These are phyloP conservation scores for Citrus glauca DNA, from an alignment of 345 rosid species.

Conservation along the genomic window DNA sequence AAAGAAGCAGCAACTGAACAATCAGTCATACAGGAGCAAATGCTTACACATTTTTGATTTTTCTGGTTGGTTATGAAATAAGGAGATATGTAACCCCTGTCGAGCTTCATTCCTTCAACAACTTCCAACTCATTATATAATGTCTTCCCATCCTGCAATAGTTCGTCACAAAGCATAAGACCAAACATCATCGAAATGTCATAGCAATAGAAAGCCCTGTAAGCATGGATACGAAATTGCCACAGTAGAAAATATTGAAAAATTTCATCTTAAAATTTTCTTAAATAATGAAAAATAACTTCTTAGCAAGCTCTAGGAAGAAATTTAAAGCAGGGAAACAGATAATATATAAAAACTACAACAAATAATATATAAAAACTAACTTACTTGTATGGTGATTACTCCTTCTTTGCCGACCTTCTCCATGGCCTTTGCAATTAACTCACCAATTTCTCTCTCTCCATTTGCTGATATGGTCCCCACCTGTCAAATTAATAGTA, in stretches of 20 bases:
- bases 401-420: conserved; percentile 99
- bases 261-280: neutral
- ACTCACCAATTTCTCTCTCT: conserved; percentile 94
- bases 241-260: neutral
- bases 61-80: conserved; percentile 86
- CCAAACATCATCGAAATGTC: neutral
- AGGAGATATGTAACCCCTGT: conserved; percentile 96
- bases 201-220: neutral
- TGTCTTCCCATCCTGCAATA: conserved; percentile 88
- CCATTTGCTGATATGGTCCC: conserved; percentile 99
- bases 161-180: conserved; percentile 1
- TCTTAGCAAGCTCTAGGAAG: neutral
- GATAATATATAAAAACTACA: neutral
- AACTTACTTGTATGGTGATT: conserved; percentile 83
- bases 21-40: neutral
- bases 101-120: conserved; percentile 99
- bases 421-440: conserved; percentile 99
- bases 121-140: conserved; percentile 87
- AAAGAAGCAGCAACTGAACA: neutral
- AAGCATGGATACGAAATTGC: neutral
- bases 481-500: conserved; percentile 40
- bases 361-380: neutral
- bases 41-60: conserved; percentile 91
- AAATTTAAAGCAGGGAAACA: neutral
- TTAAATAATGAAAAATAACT: neutral